Evolutionary conservation across 202 grass and related monocot species (phyloP).

Genomic region (Carex arenaria): DNA sequence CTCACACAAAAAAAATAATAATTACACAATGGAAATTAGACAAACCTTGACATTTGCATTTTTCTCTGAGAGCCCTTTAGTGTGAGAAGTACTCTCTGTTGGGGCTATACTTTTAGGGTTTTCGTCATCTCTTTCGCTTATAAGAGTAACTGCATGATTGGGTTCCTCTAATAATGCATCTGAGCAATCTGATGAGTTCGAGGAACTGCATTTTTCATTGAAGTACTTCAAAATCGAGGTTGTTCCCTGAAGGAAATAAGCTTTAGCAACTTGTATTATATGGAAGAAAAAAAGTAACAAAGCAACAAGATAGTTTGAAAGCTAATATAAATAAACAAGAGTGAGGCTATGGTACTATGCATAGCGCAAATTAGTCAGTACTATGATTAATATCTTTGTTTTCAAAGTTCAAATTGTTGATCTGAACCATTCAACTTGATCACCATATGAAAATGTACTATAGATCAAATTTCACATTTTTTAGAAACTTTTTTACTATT

Average conservation of each 20-base stretch:
- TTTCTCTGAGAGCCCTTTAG: conserved; percentile 30
- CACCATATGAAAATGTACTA: no score
- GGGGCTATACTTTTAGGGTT: conserved; percentile 17
- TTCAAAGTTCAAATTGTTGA: no score
- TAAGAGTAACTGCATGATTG: conserved; percentile 16
- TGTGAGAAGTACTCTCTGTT: conserved; percentile 12
- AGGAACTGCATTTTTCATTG: conserved; percentile 28
- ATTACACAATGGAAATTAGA: neutral
- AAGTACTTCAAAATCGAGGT: conserved; percentile 82
- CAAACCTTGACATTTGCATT: conserved; percentile 42
- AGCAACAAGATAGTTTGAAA: neutral
- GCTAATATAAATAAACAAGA: no score
- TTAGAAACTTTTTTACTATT: no score
- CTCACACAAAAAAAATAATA: no score
- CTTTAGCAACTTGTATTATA: neutral
- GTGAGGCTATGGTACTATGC: no score
- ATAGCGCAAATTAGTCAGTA: no score
- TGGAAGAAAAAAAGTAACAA: neutral
- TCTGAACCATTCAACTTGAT: no score
- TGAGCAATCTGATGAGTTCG: conserved; percentile 21
- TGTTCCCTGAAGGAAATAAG: conserved; percentile 43
- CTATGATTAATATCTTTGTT: no score
- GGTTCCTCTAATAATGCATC: conserved; percentile 29
- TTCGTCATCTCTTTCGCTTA: neutral
- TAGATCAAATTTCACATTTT: no score